These are phyloP conservation scores for Metarhizium guizhouense DNA, from an alignment of 2,329 filamentous ascomycete species.

Conservation along the genomic window DNA sequence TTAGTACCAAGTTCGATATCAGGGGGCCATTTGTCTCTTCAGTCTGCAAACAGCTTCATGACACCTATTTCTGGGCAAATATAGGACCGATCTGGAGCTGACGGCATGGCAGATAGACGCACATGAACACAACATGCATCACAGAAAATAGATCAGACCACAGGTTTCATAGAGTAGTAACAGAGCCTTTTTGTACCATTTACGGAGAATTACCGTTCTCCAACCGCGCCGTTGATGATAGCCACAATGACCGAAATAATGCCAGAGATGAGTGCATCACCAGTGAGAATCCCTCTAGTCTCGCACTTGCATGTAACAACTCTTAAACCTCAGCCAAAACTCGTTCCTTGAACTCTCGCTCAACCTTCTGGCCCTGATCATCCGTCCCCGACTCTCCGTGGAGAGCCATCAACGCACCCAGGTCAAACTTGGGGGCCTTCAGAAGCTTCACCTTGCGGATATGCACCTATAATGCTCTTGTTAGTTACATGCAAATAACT, in stretches of 20 bases:
- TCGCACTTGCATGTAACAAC: conserved; percentile 19
- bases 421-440: conserved; percentile 98
- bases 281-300: conserved; percentile 20
- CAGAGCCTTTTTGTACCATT: conserved; percentile 23
- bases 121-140: neutral
- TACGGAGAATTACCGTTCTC: conserved; percentile 31
- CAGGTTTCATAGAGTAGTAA: conserved; percentile 5
- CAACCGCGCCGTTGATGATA: conserved; percentile 32
- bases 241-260: conserved; percentile 35
- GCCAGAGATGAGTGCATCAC: conserved; percentile 26
- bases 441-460: conserved; percentile 99
- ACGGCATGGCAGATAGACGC: neutral
- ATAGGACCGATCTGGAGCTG: neutral
- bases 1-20: too few relatives aligned
- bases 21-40: too few relatives aligned
- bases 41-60: too few relatives aligned
- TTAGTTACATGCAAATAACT: neutral
- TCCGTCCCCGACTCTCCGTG: conserved; percentile 96
- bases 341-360: conserved; percentile 98
- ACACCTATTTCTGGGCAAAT: too few relatives aligned
- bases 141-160: conserved; percentile 1
- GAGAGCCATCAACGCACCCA: conserved; percentile 89
- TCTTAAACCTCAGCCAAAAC: conserved; percentile 89
- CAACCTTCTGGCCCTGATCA: conserved; percentile 96
- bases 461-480: conserved; percentile 62